Evolutionary conservation across 495 filamentous ascomycete genomes (phyloP), one percentile per base, ranked within the genome.

Genomic region (Xylona heveae): DNA sequence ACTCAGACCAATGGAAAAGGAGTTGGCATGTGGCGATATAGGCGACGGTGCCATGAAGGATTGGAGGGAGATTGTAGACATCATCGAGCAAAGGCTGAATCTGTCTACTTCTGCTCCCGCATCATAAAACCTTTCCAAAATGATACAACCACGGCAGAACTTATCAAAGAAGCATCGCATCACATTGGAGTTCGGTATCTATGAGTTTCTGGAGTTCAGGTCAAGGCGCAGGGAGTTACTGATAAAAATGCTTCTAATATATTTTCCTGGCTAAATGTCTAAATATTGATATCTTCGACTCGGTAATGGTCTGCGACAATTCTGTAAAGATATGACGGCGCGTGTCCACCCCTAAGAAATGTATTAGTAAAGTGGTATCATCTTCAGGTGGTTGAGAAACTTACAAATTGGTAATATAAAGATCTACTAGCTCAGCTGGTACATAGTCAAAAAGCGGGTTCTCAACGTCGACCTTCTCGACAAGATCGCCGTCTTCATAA

Each of bases 331-430:
- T 81, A 82, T 33, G 76, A 74, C 32, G 72, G 77, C 8, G 78
- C 73, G 54, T 81, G 74, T 16, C 77, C 75, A 10, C 81, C 81
- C 35, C 75, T 82, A 42, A 36, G 22, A 7, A 33, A 26, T 33
- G 36, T 23, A 25, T 7, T 25, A 17, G 3, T 13, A 10, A 30
- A 8, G 18, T 10, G 4, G 13, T 27, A 19, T 29, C 9, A 4
- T n/a, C 31, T 3, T 14, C 10, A 30, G 8, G 17, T 30, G 10
- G 26, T 8, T 4, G 23, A 19, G 2, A 22, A 31, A 68, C 79
- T 62, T 59, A 84, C 78, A 94, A 53, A 51, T 94, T 93, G 6
- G 84, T 91, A 39, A 94, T 75, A 46, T 92, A 92, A 22, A 88
- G 66, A 43, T 88, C 77, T 19, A 93, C 66, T 35, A 84, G 52